A percentile compares a stretch with the other conserved stretches of the same genome.
These are phyloP conservation scores for Ordospora pajunii DNA, from an alignment of 371 early-diverging fungal species.

Conservation along the genomic window DNA sequence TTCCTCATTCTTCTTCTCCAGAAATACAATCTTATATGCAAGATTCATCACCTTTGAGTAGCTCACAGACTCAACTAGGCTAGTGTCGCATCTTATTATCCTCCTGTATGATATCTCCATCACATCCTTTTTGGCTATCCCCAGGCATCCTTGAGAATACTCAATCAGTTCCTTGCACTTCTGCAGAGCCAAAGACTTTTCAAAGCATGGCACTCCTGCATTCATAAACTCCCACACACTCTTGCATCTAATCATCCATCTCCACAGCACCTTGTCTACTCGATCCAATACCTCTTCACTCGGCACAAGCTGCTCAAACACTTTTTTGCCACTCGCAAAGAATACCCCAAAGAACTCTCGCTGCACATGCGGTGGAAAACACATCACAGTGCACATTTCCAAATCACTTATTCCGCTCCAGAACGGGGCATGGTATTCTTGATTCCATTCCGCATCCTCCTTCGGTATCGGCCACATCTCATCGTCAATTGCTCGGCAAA, in stretches of 20 bases:
- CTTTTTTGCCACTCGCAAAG: neutral
- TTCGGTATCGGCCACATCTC: neutral
- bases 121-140: neutral
- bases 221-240: conserved; percentile 13
- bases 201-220: neutral
- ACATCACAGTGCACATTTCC: neutral
- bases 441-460: neutral
- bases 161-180: neutral
- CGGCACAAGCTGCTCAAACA: neutral
- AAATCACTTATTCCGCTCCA: neutral
- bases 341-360: neutral
- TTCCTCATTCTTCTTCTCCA: neutral
- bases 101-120: neutral
- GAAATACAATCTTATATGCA: conserved; percentile 4
- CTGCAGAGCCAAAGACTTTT: neutral
- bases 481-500: neutral
- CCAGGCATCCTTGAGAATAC: neutral
- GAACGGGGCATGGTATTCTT: neutral
- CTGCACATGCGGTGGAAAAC: neutral
- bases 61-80: neutral
- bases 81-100: neutral
- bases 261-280: neutral
- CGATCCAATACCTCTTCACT: neutral
- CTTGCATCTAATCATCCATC: neutral
- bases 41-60: conserved; percentile 1